Percentiles rank a stretch among this genome's conserved stretches.
These are phyloP conservation scores for Vitis amurensis DNA, from an alignment of 164 flowering plant genomes.

Conservation along the genomic window DNA sequence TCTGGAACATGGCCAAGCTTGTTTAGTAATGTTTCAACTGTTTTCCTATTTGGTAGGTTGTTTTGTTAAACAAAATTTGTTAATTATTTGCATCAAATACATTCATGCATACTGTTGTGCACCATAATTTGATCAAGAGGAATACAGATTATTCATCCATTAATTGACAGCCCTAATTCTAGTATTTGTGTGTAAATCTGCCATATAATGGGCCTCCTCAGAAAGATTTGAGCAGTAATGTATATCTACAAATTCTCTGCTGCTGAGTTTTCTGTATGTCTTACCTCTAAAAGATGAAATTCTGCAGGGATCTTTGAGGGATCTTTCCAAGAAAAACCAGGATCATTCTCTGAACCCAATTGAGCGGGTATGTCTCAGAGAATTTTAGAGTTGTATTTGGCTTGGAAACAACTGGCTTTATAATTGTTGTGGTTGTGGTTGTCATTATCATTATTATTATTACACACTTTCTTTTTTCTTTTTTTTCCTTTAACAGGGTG, in stretches of 20 bases:
- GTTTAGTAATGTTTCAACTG: neutral
- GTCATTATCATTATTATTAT: neutral
- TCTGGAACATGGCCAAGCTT: neutral
- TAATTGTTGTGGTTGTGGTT: neutral
- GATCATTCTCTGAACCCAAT: constrained; percentile 18
- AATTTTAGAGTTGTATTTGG: neutral
- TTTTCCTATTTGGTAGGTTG: neutral
- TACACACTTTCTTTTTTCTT: neutral
- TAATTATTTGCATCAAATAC: neutral
- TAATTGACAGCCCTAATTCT: neutral
- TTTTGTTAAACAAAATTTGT: neutral
- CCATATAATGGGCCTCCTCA: neutral
- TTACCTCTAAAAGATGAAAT: neutral
- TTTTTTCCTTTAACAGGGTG: constrained; percentile 16
- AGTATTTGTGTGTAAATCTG: neutral
- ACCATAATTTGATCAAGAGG: neutral
- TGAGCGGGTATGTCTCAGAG: constrained; percentile 31
- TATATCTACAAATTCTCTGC: neutral
- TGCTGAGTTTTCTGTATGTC: neutral
- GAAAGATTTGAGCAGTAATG: neutral
- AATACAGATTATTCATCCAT: neutral
- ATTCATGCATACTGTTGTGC: neutral
- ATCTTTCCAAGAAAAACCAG: constrained; percentile 44
- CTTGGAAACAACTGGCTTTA: neutral
- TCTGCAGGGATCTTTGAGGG: constrained; percentile 59